Evolutionary conservation across 768 basidiomycete genomes (phyloP), one percentile per base, ranked within the genome.

Genomic region (Exidia glandulosa): DNA sequence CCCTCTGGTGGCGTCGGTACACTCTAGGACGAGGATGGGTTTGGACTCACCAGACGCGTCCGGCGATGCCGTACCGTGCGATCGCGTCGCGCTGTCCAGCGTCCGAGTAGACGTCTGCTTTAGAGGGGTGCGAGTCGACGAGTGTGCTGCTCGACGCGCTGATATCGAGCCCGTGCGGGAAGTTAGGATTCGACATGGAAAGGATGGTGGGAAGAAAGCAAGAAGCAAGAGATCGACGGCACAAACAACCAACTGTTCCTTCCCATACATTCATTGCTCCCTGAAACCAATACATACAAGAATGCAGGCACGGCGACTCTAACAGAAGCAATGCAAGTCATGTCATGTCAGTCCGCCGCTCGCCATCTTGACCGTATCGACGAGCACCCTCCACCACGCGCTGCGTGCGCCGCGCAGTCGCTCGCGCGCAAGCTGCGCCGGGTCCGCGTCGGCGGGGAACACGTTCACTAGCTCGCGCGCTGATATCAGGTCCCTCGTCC

Each of bases 11-110:
- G 57, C 16, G 7, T 2, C 14, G 61, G 32, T 33, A 48, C 25
- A 47, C 12, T 48, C n/a, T n/a, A 16, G 10, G 32, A 41, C 1
- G 30, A 23, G 59, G 32, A 62, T 25, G 23, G 37, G 60, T 34
- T 37, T n/a, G 50, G 63, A 67, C 69, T 75, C 76, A 88, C 91
- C 90, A 93, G 54, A 94, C 83, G 71, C 88, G 77, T 32, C 90
- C 88, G 7, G 90, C 91, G 59, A 94, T 93, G 3, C 90, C 90
- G 68, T 87, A 91, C 64, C 74, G 74, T 16, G 76, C 71, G 58
- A 93, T 93, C 4, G 86, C 82, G 16, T 75, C 69, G 60, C 73
- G 73, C 69, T 88, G 87, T 50, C 71, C 73, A 54, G 63, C 65
- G 47, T 41, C 52, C 58, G 36, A 54, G 14, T 56, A 30, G 16